Base-by-base conservation (phyloP, 768 basidiomycete species). In the Psilocybe cyanescens region DNA sequence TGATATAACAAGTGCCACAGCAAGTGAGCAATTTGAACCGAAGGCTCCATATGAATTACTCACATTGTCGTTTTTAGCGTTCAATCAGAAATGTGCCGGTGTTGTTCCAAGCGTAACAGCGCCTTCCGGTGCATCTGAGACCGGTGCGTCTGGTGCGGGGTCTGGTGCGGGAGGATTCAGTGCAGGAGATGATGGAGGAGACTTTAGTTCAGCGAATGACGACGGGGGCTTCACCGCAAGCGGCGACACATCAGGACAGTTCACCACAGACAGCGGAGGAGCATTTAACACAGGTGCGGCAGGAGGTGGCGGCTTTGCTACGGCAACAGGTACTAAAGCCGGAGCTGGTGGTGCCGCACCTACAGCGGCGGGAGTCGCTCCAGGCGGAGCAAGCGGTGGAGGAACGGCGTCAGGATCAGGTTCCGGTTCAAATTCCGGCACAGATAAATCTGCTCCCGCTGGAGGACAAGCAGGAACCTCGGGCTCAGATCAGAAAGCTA, bases 101-200 rank as follows among this genome's bases (percentile, higher is more conserved):
- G 33, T 19, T 24, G 51, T 53, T 16, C 51, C 51, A 6, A 53
- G 51, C 33, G 51, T 53, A 4, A 53, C 51, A 35, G 16, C 35
- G 7, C 51, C 51, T 16, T 6, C 30, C 16, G 51, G 31, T 6
- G 51, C 51, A 3, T 31, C 51, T 5, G 33, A 35, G 4, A 53
- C 51, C 16, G 51, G 51, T 14, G 3, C 35, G 8, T 17, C 51
- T n/a, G 51, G 19, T 31, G 7, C 49, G 4, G 33, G 33, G 11
- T 50, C 49, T 4, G 51, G 12, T 31, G 51, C 51, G 4, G 51
- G 51, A 35, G 51, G 51, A 17, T 53, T 53, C 51, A 53, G 51
- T 11, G 33, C 33, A 4, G 33, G 24, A 17, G 51, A 37, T 33
- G 51, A 33, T 9, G n/a, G 29, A 6, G 50, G 29, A 14, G 16